Evolutionary conservation across 108 stramenopile genomes (phyloP).

Genomic region (Cyclotella sp.): DNA sequence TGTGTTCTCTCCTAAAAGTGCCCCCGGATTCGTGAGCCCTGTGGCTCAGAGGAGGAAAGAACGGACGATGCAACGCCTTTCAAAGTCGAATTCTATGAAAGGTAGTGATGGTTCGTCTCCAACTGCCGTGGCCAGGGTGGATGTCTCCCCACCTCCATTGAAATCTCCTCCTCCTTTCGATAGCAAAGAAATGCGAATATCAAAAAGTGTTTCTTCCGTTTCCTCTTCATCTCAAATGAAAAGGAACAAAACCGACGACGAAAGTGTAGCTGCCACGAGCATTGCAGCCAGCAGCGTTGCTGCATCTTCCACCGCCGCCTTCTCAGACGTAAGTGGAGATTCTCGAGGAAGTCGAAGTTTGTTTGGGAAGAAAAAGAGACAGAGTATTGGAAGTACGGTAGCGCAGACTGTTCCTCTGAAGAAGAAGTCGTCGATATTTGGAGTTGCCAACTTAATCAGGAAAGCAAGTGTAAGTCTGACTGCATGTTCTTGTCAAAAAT

Average conservation of each 20-base stretch:
- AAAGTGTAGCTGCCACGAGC: slow-evolving; percentile 12
- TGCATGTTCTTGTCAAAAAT: no score
- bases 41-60: slow-evolving; percentile 31
- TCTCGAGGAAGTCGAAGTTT: slow-evolving; percentile 24
- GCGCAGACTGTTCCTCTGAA: slow-evolving; percentile 5
- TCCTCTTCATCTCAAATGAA: background rate
- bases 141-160: background rate
- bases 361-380: slow-evolving; percentile 37
- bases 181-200: slow-evolving; percentile 2
- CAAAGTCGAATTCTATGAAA: background rate
- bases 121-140: background rate
- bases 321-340: slow-evolving; percentile 23
- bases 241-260: slow-evolving; percentile 24
- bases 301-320: slow-evolving; percentile 14
- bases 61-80: slow-evolving; percentile 17
- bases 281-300: slow-evolving; percentile 18
- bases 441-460: slow-evolving; percentile 41
- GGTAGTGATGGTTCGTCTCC: slow-evolving; percentile 1
- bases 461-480: slow-evolving; percentile 41
- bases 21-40: slow-evolving; percentile 9
- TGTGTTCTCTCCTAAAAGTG: slow-evolving; percentile 4
- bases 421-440: slow-evolving; percentile 38
- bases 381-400: background rate
- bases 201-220: background rate
- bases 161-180: background rate